Conservation (phyloP, 805 yeast species). For the Pichia californica region DNA sequence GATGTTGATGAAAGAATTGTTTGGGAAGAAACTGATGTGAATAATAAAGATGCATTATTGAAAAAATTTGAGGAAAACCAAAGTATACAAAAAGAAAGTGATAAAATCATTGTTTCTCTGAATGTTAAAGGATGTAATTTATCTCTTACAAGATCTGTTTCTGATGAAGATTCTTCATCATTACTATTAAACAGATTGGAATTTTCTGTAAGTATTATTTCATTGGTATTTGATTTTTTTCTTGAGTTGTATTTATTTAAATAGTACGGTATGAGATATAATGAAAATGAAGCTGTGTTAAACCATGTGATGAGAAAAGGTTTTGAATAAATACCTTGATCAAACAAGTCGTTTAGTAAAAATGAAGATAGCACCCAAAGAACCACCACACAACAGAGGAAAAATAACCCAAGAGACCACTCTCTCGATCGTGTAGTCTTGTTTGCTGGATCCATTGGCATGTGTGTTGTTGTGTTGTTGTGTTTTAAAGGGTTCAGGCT, state of each 20-base stretch:
- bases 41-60: slow-evolving; percentile 80
- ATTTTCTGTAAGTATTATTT: not conserved
- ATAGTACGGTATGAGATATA: slow-evolving; percentile 64
- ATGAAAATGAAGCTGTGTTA: slow-evolving; percentile 77
- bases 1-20: slow-evolving; percentile 90
- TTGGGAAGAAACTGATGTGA: slow-evolving; percentile 90
- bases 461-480: too few relatives aligned
- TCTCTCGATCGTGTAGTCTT: slow-evolving; percentile 18
- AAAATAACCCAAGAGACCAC: slow-evolving; percentile 76
- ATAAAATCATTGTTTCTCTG: slow-evolving; percentile 63
- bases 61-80: slow-evolving; percentile 91
- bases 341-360: slow-evolving; percentile 70
- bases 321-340: slow-evolving; percentile 61
- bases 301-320: slow-evolving; percentile 91
- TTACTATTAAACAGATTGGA: not conserved
- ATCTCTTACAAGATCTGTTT: not conserved
- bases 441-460: not conserved
- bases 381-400: slow-evolving; percentile 68
- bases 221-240: not conserved
- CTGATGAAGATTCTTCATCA: not conserved
- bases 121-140: slow-evolving; percentile 29
- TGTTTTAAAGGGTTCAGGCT: too few relatives aligned
- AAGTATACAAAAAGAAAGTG: slow-evolving; percentile 75
- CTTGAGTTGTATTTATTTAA: slow-evolving; percentile 12
- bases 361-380: slow-evolving; percentile 92